phyloP scores from a whole-genome alignment of 139 green algal genomes.

The Coccomyxa sp. region DNA sequence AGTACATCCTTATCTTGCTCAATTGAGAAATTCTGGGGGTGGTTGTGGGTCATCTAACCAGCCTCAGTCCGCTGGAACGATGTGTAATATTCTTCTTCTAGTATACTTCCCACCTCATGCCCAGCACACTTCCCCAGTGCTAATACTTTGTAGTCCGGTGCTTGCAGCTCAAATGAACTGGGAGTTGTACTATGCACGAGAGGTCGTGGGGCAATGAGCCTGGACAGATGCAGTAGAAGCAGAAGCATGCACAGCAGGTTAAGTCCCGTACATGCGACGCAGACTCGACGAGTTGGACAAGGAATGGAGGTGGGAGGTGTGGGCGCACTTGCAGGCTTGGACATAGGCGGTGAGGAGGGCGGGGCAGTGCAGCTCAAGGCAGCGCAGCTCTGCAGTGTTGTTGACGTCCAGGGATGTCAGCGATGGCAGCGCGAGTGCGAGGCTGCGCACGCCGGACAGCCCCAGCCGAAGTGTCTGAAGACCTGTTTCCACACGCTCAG shows the following conservation, averaged over 20 bases:
- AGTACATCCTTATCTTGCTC: not conserved
- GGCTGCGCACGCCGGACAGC: slow-evolving; percentile 31
- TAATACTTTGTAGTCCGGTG: no score
- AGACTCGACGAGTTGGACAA: not conserved
- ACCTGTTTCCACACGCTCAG: not conserved
- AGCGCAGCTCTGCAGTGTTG: slow-evolving; percentile 33
- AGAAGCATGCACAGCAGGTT: not conserved
- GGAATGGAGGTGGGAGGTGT: not conserved
- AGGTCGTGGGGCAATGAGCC: not conserved
- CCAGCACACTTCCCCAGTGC: no score
- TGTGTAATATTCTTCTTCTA: no score
- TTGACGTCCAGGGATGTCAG: slow-evolving; percentile 48
- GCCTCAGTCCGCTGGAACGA: not conserved
- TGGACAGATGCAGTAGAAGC: not conserved
- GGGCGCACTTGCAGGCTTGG: slow-evolving; percentile 19
- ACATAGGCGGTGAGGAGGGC: slow-evolving; percentile 31
- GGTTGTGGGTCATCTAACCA: not conserved
- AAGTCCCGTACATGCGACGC: not conserved
- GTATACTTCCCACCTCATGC: no score
- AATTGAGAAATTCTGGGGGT: not conserved
- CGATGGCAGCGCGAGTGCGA: slow-evolving; percentile 39
- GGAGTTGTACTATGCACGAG: not conserved
- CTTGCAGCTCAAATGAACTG: no score
- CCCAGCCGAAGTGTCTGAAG: slow-evolving; percentile 27
- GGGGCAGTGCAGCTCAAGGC: slow-evolving; percentile 52